Evolutionary conservation across 805 yeast species (phyloP).

Genomic region (Lachancea thermotolerans): DNA sequence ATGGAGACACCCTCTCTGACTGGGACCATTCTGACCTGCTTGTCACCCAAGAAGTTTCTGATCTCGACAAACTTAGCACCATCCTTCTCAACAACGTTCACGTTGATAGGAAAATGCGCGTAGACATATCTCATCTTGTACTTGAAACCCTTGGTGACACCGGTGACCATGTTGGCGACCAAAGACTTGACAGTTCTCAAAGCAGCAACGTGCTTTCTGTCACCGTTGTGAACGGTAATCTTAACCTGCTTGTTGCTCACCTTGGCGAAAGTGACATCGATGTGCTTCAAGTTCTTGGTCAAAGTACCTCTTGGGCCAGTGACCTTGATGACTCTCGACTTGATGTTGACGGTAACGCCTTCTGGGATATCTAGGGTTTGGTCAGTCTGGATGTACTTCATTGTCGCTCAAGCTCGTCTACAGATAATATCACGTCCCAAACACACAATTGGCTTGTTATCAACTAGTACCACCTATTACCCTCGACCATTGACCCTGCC

Average conservation of each 20-base stretch:
- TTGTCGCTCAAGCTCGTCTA: slow-evolving; percentile 21
- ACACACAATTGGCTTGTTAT: not conserved
- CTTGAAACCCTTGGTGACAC: slow-evolving; percentile 98
- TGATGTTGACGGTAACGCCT: slow-evolving; percentile 86
- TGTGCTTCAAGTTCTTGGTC: slow-evolving; percentile 85
- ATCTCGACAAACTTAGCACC: slow-evolving; percentile 77
- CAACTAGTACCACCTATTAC: too few species aligned
- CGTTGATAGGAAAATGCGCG: slow-evolving; percentile 99
- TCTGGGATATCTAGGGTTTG: slow-evolving; percentile 82
- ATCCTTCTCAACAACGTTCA: slow-evolving; percentile 78
- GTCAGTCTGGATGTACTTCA: slow-evolving; percentile 86
- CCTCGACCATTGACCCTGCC: too few species aligned
- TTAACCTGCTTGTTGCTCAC: slow-evolving; percentile 64
- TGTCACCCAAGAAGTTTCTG: slow-evolving; percentile 99
- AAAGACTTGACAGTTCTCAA: slow-evolving; percentile 97
- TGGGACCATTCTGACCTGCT: slow-evolving; percentile 85
- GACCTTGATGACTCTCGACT: slow-evolving; percentile 84
- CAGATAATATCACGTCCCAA: slow-evolving; percentile 4
- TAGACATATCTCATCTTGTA: slow-evolving; percentile 99
- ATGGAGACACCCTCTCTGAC: slow-evolving; percentile 85
- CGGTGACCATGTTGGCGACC: slow-evolving; percentile 88
- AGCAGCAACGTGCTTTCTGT: slow-evolving; percentile 99
- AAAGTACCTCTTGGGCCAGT: slow-evolving; percentile 97
- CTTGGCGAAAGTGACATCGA: slow-evolving; percentile 89
- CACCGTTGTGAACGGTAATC: slow-evolving; percentile 95